Base-by-base conservation (phyloP, 768 basidiomycete genomes). In the Dentipellis fragilis region DNA sequence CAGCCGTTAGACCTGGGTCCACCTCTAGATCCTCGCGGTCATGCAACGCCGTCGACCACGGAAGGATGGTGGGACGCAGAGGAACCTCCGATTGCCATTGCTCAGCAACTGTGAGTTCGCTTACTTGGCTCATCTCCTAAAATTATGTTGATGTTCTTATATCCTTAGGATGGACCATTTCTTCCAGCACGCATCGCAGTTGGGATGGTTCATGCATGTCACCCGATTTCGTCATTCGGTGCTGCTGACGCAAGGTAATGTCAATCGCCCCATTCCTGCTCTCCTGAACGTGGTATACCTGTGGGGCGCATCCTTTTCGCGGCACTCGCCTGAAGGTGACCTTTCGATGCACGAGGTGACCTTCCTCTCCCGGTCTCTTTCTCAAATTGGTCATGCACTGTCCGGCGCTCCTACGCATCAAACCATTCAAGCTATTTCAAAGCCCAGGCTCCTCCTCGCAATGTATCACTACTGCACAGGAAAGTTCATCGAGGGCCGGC, bases 171-270 rank as follows among this genome's bases (percentile, higher is more conserved):
- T 85, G 4, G 78, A 83, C 62, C 71, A 71, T 23, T 83, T 91
- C 64, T 65, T 82, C 10, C 78, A 77, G 16, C 75, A 86, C 61
- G 74, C 78, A 0, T 65, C 72, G 36, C 76, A 81, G 60, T 75
- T 87, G 55, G 84, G 84, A 5, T 81, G 89, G 63, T 89, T 88
- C 67, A 77, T 90, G 55, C 67, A 81, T 58, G 47, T 68, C 3
- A 59, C 67, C 6, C 75, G 80, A 4, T 80, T 86, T 55, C 69
- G 68, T n/a, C 51, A 71, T 5, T 64, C 71, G 11, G 23, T 60
- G 14, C 52, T 60, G 45, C 40, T 68, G 65, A 36, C 69, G 65
- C 23, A 62, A 67, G 21, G 65, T 62, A 40, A 59, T 65, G 16
- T 68, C 36, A 65, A 67, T 12, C 57, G 64, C 10, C 56, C 67